Evolutionary conservation across 306 rosid species (phyloP).

Genomic region (Acacia melanoxylon): DNA sequence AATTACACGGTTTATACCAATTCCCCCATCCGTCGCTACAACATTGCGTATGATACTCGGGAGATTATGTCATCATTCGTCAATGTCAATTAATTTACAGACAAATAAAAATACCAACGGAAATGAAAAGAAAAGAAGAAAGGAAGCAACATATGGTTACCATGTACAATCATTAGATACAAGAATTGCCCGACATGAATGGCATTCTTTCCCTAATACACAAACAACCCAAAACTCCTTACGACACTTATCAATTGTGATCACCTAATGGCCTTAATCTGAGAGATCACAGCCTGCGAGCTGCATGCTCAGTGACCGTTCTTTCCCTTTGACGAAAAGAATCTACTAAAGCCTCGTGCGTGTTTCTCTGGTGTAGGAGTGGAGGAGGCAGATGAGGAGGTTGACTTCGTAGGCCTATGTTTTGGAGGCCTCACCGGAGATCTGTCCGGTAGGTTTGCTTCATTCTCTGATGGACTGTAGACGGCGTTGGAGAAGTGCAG

Average conservation of each 20-base stretch:
- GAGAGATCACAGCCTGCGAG: constrained; percentile 34
- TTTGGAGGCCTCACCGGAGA: constrained; percentile 61
- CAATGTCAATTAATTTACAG: constrained; percentile 48
- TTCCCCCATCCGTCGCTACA: neutral
- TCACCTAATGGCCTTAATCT: constrained; percentile 27
- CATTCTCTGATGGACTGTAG: constrained; percentile 65
- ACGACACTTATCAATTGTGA: constrained; percentile 42
- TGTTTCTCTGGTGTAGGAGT: constrained; percentile 90
- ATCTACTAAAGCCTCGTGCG: constrained; percentile 81
- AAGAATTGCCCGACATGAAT: constrained; percentile 46
- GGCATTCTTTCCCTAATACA: constrained; percentile 41
- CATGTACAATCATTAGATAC: constrained; percentile 81
- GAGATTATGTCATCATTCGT: constrained; percentile 11
- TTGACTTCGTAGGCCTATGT: constrained; percentile 75
- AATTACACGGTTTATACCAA: neutral
- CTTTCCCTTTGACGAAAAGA: constrained; percentile 89
- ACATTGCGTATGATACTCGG: neutral
- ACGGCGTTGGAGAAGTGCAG: constrained; percentile 49
- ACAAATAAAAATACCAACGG: constrained; percentile 19
- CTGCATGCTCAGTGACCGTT: constrained; percentile 59
- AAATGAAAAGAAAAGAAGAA: constrained; percentile 27
- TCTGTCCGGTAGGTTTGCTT: constrained; percentile 46
- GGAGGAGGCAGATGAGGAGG: constrained; percentile 71
- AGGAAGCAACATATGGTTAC: constrained; percentile 53
- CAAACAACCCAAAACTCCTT: constrained; percentile 48